Conservation (phyloP, 805 yeast genomes). For the Pichia phayaonensis region DNA sequence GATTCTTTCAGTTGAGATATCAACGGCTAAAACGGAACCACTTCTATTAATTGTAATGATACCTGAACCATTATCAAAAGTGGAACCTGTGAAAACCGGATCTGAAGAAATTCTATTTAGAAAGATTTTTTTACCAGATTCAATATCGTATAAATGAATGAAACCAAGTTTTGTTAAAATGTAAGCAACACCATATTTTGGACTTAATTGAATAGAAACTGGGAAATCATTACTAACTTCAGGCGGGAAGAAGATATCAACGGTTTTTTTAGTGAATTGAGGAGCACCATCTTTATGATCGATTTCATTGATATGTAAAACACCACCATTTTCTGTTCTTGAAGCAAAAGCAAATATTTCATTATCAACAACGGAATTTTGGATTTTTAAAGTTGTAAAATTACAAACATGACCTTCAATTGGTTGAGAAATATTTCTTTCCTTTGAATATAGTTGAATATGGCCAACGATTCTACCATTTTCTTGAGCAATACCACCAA, state of each 20-base stretch:
- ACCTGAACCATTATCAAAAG: slow-evolving; percentile 69
- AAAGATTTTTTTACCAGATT: slow-evolving; percentile 84
- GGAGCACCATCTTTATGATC: slow-evolving; percentile 87
- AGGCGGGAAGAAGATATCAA: slow-evolving; percentile 92
- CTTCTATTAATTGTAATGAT: slow-evolving; percentile 87
- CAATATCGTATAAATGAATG: slow-evolving; percentile 91
- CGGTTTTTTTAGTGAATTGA: slow-evolving; percentile 78
- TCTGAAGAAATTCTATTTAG: slow-evolving; percentile 95
- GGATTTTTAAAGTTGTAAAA: slow-evolving; percentile 70
- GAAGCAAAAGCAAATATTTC: slow-evolving; percentile 91
- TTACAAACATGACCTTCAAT: slow-evolving; percentile 96
- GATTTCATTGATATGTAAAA: slow-evolving; percentile 88
- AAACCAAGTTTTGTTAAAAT: slow-evolving; percentile 93
- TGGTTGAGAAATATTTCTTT: slow-evolving; percentile 89
- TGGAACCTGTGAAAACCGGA: slow-evolving; percentile 84
- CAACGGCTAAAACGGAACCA: slow-evolving; percentile 93
- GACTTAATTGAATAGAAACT: slow-evolving; percentile 78
- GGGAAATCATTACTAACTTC: slow-evolving; percentile 97
- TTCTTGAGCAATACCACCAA: slow-evolving; percentile 91
- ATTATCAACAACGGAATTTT: slow-evolving; percentile 67
- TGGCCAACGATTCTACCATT: slow-evolving; percentile 93
- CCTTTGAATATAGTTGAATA: slow-evolving; percentile 83
- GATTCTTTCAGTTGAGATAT: slow-evolving; percentile 73
- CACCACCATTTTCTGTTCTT: slow-evolving; percentile 76
- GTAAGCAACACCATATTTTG: slow-evolving; percentile 79